Percentiles rank a stretch among this genome's conserved stretches.
phyloP scores from a whole-genome alignment of 257 asterid genomes.

The Solanum chiquidenum region DNA sequence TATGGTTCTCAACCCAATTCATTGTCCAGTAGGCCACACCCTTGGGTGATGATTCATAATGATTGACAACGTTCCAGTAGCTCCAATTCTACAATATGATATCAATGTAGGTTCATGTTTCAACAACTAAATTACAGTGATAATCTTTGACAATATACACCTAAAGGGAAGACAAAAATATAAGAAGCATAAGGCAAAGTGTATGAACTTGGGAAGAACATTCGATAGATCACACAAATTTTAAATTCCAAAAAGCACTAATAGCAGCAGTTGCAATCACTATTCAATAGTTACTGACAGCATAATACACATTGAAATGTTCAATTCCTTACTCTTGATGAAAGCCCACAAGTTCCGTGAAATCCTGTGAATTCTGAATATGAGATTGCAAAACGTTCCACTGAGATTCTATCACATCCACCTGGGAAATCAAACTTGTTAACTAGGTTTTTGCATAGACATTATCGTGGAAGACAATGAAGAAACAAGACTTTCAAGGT shows the following conservation, averaged over 20 bases:
- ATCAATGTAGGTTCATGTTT: not conserved
- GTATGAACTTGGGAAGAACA: not conserved
- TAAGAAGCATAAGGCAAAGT: not conserved
- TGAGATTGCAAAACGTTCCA: conserved; percentile 94
- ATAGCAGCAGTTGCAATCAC: not conserved
- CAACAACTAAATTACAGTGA: not conserved
- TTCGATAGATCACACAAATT: not conserved
- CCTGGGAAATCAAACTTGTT: conserved; percentile 38
- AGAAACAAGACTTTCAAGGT: not conserved
- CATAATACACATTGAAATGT: not conserved
- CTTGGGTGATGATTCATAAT: not conserved
- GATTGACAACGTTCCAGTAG: not conserved
- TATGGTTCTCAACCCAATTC: not conserved
- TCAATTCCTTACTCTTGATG: conserved; percentile 83
- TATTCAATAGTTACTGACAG: not conserved
- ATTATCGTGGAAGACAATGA: not conserved
- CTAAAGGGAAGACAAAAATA: not conserved
- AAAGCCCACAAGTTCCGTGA: conserved; percentile 83
- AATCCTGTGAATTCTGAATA: conserved; percentile 83
- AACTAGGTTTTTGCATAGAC: not conserved
- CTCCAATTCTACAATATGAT: not conserved
- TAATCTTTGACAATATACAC: not conserved
- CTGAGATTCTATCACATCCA: conserved; percentile 98
- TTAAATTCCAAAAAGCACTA: not conserved
- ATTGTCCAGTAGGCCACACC: not conserved